These are phyloP conservation scores for Pholiota adiposa DNA, from an alignment of 1,284 basidiomycete genomes.

Conservation along the genomic window DNA sequence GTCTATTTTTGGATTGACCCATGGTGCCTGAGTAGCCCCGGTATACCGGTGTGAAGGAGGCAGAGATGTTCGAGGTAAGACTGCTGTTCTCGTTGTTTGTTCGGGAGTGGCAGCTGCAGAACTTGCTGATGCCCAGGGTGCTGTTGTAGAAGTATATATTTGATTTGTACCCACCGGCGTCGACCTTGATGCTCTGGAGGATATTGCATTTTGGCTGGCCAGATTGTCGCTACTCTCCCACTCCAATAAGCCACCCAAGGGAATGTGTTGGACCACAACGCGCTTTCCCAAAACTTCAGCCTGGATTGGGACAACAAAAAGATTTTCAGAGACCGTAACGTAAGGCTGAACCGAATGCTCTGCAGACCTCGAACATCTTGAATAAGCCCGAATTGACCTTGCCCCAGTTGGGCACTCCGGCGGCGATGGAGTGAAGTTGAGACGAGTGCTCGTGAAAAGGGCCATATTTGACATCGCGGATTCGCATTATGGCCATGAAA, in stretches of 20 bases:
- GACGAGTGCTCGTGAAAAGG: slow-evolving; percentile 95
- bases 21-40: slow-evolving; percentile 4
- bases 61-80: background rate
- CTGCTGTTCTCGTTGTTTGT: background rate
- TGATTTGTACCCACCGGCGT: background rate
- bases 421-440: slow-evolving; percentile 85
- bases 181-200: background rate
- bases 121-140: slow-evolving; percentile 8
- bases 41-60: background rate
- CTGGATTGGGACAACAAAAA: slow-evolving; percentile 33
- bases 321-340: slow-evolving; percentile 5
- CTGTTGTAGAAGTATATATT: slow-evolving; percentile 11
- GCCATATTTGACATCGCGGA: slow-evolving; percentile 82
- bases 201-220: slow-evolving; percentile 45
- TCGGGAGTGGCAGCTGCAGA: background rate
- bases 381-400: slow-evolving; percentile 91
- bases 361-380: slow-evolving; percentile 90
- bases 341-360: slow-evolving; percentile 4
- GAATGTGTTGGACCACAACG: slow-evolving; percentile 97
- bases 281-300: slow-evolving; percentile 94
- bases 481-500: slow-evolving; percentile 80
- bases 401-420: slow-evolving; percentile 83
- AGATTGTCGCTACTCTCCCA: slow-evolving; percentile 47
- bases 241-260: slow-evolving; percentile 79
- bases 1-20: background rate